phyloP scores from a whole-genome alignment of 2,329 filamentous ascomycete genomes.

The Microcyclosporella mali region DNA sequence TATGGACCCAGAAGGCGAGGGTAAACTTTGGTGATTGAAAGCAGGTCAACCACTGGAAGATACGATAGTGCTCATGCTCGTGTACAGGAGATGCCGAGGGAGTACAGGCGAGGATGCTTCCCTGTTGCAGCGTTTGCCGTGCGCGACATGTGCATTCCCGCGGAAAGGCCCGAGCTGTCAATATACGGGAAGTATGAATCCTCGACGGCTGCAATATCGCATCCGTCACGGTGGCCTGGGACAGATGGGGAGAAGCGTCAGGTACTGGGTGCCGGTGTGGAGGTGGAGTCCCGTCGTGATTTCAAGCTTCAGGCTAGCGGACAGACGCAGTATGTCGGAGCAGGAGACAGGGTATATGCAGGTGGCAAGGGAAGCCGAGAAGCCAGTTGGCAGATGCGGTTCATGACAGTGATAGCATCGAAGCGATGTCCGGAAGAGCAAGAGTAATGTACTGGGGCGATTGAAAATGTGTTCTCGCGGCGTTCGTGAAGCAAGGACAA shows the following conservation, averaged over 20 bases:
- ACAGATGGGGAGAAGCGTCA: constrained; percentile 2
- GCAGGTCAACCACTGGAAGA: constrained; percentile 22
- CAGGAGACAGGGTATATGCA: constrained; percentile 17
- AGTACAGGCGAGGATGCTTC: constrained; percentile 1
- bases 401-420: background rate
- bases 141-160: constrained; percentile 10
- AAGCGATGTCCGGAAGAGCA: background rate
- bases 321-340: constrained; percentile 10
- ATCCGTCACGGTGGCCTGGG: constrained; percentile 15
- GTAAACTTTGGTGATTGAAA: constrained; percentile 9
- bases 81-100: constrained; percentile 3
- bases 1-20: constrained; percentile 6
- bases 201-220: constrained; percentile 14
- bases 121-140: constrained; percentile 4
- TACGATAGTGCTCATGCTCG: constrained; percentile 21
- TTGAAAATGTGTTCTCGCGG: background rate
- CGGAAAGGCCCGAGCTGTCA: constrained; percentile 1
- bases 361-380: constrained; percentile 14
- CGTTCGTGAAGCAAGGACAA: background rate
- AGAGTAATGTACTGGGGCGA: background rate
- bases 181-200: constrained; percentile 8
- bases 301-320: constrained; percentile 12
- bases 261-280: constrained; percentile 1
- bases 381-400: background rate
- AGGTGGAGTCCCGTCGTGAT: constrained; percentile 7